These are phyloP conservation scores for Grifola frondosa DNA, from an alignment of 1,284 basidiomycete genomes.

Conservation along the genomic window DNA sequence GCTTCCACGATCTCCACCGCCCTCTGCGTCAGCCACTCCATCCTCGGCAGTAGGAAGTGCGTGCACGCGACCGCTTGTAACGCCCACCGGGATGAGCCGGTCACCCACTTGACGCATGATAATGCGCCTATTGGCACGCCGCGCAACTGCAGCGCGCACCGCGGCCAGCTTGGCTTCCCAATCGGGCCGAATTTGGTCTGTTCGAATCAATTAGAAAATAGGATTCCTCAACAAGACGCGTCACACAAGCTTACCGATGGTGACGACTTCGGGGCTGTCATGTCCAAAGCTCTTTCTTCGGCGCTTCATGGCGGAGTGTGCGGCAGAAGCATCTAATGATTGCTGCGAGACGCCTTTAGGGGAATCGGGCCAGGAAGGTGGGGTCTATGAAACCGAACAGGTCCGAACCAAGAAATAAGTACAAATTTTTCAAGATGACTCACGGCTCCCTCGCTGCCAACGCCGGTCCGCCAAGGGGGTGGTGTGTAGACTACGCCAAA, in stretches of 20 bases:
- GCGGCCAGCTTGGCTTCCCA: conserved; percentile 93
- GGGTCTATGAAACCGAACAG: conserved; percentile 24
- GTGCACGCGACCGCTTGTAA: conserved; percentile 81
- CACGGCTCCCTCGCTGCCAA: conserved; percentile 69
- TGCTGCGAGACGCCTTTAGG: conserved; percentile 42
- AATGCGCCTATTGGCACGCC: conserved; percentile 92
- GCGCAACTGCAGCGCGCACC: conserved; percentile 82
- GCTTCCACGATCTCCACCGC: conserved; percentile 40
- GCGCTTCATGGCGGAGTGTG: conserved; percentile 57
- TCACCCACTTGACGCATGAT: conserved; percentile 99
- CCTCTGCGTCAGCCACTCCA: conserved; percentile 42
- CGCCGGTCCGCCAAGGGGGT: conserved; percentile 76
- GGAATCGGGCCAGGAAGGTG: conserved; percentile 51
- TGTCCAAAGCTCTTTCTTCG: conserved; percentile 77
- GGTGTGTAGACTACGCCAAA: conserved; percentile 93
- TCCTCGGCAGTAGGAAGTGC: conserved; percentile 59
- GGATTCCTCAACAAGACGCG: conserved; percentile 10
- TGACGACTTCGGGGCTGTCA: conserved; percentile 85
- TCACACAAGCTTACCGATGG: conserved; percentile 65
- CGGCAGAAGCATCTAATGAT: conserved; percentile 29
- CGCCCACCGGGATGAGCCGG: conserved; percentile 93
- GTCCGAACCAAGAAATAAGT: background rate
- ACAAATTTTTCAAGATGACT: conserved; percentile 26
- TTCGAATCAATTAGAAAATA: conserved; percentile 3
- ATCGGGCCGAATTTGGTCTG: conserved; percentile 93